Conservation (phyloP, 805 yeast genomes). For the Wickerhamomyces kurtzmanii region DNA sequence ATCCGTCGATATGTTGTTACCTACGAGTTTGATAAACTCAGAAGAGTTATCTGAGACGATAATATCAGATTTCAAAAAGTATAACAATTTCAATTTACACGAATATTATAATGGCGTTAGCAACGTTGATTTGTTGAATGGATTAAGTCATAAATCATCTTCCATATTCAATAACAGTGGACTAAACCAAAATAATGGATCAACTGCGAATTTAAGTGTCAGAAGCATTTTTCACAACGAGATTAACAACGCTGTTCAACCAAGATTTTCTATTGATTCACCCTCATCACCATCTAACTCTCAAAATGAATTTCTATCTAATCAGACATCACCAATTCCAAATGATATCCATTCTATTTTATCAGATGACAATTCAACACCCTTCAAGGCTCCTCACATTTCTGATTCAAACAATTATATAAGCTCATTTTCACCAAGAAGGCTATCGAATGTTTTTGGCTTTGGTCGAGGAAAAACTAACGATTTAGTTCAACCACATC, state of each 20-base stretch:
- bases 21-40: constrained; percentile 21
- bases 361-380: constrained; percentile 11
- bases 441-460: constrained; percentile 18
- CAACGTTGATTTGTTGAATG: neutral
- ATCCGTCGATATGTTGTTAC: constrained; percentile 23
- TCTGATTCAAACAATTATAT: constrained; percentile 10
- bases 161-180: neutral
- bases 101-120: neutral
- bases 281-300: constrained; percentile 11
- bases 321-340: constrained; percentile 13
- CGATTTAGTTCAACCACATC: too few relatives aligned
- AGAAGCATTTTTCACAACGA: constrained; percentile 11
- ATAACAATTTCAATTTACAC: neutral
- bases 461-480: constrained; percentile 14
- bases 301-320: constrained; percentile 12
- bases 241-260: constrained; percentile 7
- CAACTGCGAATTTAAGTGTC: constrained; percentile 7
- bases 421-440: constrained; percentile 19
- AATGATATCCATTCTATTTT: constrained; percentile 14
- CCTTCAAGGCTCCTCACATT: constrained; percentile 5
- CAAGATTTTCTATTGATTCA: constrained; percentile 8
- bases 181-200: too few relatives aligned
- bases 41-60: constrained; percentile 8
- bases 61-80: constrained; percentile 1
- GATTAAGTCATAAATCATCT: neutral